Base-by-base conservation (phyloP, 129 eudicot species). In the Logfia minima region DNA sequence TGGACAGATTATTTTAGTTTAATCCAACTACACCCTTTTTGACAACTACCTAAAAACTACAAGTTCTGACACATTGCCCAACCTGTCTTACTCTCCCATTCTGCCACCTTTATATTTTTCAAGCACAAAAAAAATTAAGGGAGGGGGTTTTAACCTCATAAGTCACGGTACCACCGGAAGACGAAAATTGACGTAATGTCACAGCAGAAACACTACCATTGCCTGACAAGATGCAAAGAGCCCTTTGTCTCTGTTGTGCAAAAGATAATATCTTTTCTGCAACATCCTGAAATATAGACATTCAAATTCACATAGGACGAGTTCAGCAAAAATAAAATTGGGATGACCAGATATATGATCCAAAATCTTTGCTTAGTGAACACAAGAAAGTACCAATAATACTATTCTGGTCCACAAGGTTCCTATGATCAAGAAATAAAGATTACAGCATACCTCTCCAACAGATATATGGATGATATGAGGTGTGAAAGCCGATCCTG, bases 401-500 rank as follows among this genome's bases (percentile, higher is more conserved):
- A 48, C 55, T 48, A 14, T 48, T 48, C 18, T 14, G 37, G 56
- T 22, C 23, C 58, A 74, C 58, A 23, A 35, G 34, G 4, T 74
- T 56, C 55, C 28, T 29, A 0, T 23, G 55, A 48, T 48, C 55
- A 48, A 19, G 9, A n/a, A 5, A 51, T 39, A 16, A 45, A 58
- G 34, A 63, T 6, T 62, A 39, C 45, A 7, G 24, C 73, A 73
- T 80, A 94, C 98, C 97, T 94, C 98, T 75, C 97, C 98, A 24
- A 81, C 80, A 1, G 87, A 77, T 62, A 89, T 75, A 34, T 83
- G 90, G 71, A 94, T 86, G 82, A 94, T 89, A 81, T 94, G 98
- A 13, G 97, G 98, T 28, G 96, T 90, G 87, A 94, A 91, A 28
- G 98, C 98, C 14, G 89, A 78, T 51, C 98, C 98, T 17, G 98